A percentile compares a stretch with the other conserved stretches of the same genome.
Evolutionary conservation across 2,329 filamentous ascomycete genomes (phyloP).

Genomic region (Talaromyces sp.): DNA sequence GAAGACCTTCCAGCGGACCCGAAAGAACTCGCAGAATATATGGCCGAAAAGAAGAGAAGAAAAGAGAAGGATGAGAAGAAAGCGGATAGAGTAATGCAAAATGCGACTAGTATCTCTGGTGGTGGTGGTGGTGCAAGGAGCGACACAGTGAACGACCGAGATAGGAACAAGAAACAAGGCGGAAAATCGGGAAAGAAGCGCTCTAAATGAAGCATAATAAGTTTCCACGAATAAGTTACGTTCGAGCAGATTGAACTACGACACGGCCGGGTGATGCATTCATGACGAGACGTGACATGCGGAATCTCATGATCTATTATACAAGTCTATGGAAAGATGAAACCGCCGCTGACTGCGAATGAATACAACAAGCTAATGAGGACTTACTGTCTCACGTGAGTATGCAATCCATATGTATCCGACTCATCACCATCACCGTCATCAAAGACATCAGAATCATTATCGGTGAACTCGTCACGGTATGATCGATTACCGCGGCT

Average conservation of each 20-base stretch:
- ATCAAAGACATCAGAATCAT: constrained; percentile 49
- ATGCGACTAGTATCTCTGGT: constrained; percentile 34
- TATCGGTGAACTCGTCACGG: constrained; percentile 54
- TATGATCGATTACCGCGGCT: constrained; percentile 36
- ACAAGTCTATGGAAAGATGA: not conserved
- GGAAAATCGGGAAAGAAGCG: constrained; percentile 14
- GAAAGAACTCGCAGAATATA: not conserved
- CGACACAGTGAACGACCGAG: constrained; percentile 27
- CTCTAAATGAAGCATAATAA: not conserved
- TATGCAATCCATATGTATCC: constrained; percentile 43
- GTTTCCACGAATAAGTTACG: not conserved
- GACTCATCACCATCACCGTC: constrained; percentile 39
- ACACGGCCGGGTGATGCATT: not conserved
- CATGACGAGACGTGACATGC: not conserved
- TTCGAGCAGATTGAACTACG: not conserved
- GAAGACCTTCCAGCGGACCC: not conserved
- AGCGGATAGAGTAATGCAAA: constrained; percentile 18
- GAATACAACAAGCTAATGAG: constrained; percentile 4
- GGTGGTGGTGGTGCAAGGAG: constrained; percentile 8
- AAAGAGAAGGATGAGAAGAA: constrained; percentile 21
- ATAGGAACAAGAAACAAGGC: constrained; percentile 7
- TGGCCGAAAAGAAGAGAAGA: constrained; percentile 21
- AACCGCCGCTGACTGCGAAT: not conserved
- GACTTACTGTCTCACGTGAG: constrained; percentile 26
- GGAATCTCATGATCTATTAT: constrained; percentile 3